phyloP scores from a whole-genome alignment of 139 green algal genomes.

The Coccomyxa sp. region DNA sequence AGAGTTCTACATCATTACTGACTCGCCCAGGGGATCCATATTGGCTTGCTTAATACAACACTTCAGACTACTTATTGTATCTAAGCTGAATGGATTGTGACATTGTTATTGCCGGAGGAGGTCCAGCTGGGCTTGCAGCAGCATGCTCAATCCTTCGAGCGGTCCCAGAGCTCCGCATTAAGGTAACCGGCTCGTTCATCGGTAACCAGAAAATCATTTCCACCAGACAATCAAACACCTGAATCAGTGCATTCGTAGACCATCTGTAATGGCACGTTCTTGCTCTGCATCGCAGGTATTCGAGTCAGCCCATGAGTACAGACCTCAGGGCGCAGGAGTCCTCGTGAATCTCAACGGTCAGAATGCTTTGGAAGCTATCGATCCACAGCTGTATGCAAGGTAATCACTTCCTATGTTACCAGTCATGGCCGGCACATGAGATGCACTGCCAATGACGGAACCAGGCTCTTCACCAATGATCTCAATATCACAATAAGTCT shows the following conservation, averaged over 20 bases:
- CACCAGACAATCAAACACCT: neutral
- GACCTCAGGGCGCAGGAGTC: neutral
- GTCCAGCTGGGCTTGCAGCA: neutral
- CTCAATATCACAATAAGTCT: too few species aligned
- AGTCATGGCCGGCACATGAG: neutral
- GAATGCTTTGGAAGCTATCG: neutral
- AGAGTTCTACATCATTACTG: too few species aligned
- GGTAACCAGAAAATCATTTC: neutral
- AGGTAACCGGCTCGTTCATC: neutral
- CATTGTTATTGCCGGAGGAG: neutral
- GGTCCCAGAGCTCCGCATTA: neutral
- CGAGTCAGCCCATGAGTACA: neutral
- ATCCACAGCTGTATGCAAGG: neutral
- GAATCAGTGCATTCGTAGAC: neutral
- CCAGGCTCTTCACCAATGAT: neutral
- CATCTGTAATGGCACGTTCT: neutral
- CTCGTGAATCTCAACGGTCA: neutral
- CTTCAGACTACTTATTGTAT: too few species aligned
- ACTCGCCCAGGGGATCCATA: too few species aligned
- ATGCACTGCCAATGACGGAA: neutral
- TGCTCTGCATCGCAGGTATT: neutral
- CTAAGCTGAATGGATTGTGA: neutral
- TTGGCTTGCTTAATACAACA: too few species aligned
- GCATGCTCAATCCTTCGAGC: neutral
- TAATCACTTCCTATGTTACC: neutral